These are phyloP conservation scores for Jamesozyma gamospora DNA, from an alignment of 805 yeast genomes.

Conservation along the genomic window DNA sequence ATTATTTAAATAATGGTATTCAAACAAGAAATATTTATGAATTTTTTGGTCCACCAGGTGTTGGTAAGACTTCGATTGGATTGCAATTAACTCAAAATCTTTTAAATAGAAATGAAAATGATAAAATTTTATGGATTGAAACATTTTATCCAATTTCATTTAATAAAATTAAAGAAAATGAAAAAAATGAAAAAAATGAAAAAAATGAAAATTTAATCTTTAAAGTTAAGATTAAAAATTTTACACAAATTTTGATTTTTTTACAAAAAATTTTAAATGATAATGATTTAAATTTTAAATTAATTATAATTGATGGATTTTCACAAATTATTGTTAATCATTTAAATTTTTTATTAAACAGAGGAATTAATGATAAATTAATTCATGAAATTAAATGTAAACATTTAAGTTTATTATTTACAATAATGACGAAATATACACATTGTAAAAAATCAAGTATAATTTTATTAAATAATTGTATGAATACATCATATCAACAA, in stretches of 20 bases:
- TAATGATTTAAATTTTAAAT: slow-evolving; percentile 6
- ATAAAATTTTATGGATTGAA: slow-evolving; percentile 22
- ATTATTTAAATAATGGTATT: slow-evolving; percentile 18
- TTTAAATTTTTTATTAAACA: slow-evolving; percentile 6
- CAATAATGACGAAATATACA: slow-evolving; percentile 22
- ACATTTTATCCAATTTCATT: slow-evolving; percentile 12
- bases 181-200: background rate
- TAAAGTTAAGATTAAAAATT: slow-evolving; percentile 13
- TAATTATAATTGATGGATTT: slow-evolving; percentile 26
- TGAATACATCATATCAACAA: slow-evolving; percentile 24
- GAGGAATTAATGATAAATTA: slow-evolving; percentile 4
- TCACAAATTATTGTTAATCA: slow-evolving; percentile 24
- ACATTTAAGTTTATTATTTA: slow-evolving; percentile 18
- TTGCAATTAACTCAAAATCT: slow-evolving; percentile 11
- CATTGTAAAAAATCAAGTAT: slow-evolving; percentile 14
- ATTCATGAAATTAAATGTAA: slow-evolving; percentile 24
- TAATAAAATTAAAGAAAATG: background rate
- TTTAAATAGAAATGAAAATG: slow-evolving; percentile 5
- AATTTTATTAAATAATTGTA: slow-evolving; percentile 23
- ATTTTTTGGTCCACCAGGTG: slow-evolving; percentile 28
- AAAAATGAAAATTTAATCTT: no score
- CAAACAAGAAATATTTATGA: slow-evolving; percentile 25
- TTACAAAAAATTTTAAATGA: slow-evolving; percentile 12
- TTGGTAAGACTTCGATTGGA: slow-evolving; percentile 24
- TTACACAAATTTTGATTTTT: slow-evolving; percentile 20